phyloP scores from a whole-genome alignment of 2,329 filamentous ascomycete species.

The Zasmidium citrigriseum region DNA sequence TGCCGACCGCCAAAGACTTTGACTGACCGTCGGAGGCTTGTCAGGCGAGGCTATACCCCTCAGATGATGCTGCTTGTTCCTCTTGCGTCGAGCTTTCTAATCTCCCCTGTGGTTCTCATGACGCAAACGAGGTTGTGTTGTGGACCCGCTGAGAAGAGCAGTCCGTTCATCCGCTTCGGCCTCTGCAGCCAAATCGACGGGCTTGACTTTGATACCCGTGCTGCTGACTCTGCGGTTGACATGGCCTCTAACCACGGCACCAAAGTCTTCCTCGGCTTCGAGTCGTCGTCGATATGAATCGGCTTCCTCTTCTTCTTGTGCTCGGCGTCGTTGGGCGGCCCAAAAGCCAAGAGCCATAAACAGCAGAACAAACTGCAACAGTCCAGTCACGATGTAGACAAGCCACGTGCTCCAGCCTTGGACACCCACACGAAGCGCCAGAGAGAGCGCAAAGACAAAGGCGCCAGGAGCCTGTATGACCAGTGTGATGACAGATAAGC shows the following conservation, averaged over 20 bases:
- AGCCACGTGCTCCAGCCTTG: conserved; percentile 96
- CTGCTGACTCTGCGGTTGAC: neutral
- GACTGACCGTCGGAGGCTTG: neutral
- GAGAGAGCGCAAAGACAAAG: conserved; percentile 82
- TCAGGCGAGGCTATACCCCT: neutral
- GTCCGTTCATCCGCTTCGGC: neutral
- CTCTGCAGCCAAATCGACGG: neutral
- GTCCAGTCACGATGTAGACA: conserved; percentile 82
- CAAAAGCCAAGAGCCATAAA: conserved; percentile 65
- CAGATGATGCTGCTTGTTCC: neutral
- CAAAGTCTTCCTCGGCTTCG: neutral
- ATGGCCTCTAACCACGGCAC: neutral
- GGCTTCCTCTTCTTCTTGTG: neutral
- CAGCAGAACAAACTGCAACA: conserved; percentile 79
- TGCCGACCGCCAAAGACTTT: neutral
- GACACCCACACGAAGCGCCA: conserved; percentile 69
- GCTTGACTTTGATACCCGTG: neutral
- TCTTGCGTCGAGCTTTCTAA: neutral
- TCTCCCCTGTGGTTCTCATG: neutral
- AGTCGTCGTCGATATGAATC: neutral
- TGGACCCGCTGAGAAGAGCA: neutral
- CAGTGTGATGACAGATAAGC: conserved; percentile 96
- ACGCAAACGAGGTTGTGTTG: neutral
- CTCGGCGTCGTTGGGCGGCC: neutral
- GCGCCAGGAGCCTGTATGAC: conserved; percentile 94